Conservation (phyloP, 225 moss, liverwort and hornwort species). For the Neckera pumila region DNA sequence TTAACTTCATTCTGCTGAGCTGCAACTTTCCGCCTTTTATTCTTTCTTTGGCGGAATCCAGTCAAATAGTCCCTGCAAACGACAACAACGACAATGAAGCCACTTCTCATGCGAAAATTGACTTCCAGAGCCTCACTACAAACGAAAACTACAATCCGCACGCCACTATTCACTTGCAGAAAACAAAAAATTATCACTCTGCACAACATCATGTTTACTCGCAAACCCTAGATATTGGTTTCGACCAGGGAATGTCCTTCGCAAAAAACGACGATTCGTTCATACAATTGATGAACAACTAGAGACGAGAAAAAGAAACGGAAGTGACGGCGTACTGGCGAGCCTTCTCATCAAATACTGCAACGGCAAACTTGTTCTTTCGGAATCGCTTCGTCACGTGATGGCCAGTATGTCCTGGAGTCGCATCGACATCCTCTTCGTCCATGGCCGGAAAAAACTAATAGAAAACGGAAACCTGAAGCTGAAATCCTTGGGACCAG, state of each 20-base stretch:
- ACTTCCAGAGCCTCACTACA: background rate
- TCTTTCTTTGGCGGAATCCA: slow-evolving; percentile 85
- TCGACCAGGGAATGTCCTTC: background rate
- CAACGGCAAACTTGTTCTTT: slow-evolving; percentile 58
- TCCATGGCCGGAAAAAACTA: slow-evolving; percentile 3
- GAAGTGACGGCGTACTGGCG: slow-evolving; percentile 46
- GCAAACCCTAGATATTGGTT: background rate
- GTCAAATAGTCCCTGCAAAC: slow-evolving; percentile 69
- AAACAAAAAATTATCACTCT: background rate
- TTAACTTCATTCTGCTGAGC: slow-evolving; percentile 62
- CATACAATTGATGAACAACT: background rate
- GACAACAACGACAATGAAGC: background rate
- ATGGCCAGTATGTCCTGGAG: slow-evolving; percentile 29
- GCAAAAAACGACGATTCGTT: background rate
- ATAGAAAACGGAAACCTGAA: background rate
- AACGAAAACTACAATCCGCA: background rate
- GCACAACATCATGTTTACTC: background rate
- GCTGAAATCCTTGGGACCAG: background rate
- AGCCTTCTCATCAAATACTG: slow-evolving; percentile 72
- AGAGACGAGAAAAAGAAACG: background rate
- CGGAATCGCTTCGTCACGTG: slow-evolving; percentile 71
- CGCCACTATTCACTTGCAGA: background rate
- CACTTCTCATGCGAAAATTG: background rate
- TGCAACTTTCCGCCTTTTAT: slow-evolving; percentile 69
- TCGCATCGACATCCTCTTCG: slow-evolving; percentile 42